Base-by-base conservation (phyloP, 306 rosid species). In the Pyrus communis region DNA sequence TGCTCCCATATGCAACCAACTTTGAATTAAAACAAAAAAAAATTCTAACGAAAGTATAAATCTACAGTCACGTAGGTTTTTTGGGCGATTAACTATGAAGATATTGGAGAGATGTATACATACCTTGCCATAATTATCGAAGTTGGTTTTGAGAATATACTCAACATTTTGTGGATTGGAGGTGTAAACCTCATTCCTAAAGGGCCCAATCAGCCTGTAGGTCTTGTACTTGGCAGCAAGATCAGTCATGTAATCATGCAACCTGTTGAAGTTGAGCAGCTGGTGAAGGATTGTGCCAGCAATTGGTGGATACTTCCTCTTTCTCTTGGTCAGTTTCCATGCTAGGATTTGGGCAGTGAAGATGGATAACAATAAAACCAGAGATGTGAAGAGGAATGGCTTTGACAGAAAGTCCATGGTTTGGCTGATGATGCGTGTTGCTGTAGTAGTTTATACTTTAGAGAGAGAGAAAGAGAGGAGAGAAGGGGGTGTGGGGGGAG, bases 61-160 rank as follows among this genome's bases (percentile, higher is more conserved):
- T 13, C 21, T 51, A 5, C 2, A 51, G 21, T 18, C 57, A 5
- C 17, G 4, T 17, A 51, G 2, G 21, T 51, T 51, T 14, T 13
- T 51, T 51, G 19, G 17, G 14, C 5, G 0, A 38, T 51, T 52
- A 30, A 71, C 6, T 11, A 54, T 4, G 7, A n/a, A 22, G 69
- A 66, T 4, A 73, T 17, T 42, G 45, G 45, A 22, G 22, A 22
- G 2, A 4, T 58, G 15, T 23, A 22, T 3, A 61, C 31, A 42
- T 79, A 93, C 97, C 97, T 93, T 93, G 79, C 98, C 97, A 78
- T 87, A 93, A 21, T 93, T 93, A 2, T 82, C 82, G 68, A 91
- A 93, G 57, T 90, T 87, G 25, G 91, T 90, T 86, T 85, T 93
- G 87, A 91, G 97, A 1, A 93, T 89, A 55, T 93, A 90, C 82